Evolutionary conservation across 108 stramenopile genomes (phyloP).

Genomic region (Aurantiochytrium sp.): DNA sequence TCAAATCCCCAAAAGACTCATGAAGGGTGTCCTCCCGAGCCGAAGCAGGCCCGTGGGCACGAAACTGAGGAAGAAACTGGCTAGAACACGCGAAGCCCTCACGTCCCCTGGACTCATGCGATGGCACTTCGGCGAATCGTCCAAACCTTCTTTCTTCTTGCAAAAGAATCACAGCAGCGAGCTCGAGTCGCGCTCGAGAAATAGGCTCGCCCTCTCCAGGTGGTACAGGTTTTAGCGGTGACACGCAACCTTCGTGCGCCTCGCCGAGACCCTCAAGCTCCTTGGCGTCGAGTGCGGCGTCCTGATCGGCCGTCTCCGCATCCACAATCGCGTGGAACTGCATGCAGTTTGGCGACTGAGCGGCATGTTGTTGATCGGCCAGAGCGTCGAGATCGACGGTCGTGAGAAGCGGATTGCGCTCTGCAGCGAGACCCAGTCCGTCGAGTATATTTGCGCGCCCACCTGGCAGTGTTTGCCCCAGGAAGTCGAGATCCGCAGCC

Average conservation of each 20-base stretch:
- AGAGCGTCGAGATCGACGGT: not conserved
- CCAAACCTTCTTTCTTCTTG: not conserved
- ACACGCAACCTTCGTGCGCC: not conserved
- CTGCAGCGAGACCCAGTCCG: not conserved
- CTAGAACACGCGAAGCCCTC: too few species aligned
- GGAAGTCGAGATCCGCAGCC: not conserved
- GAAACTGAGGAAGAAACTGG: not conserved
- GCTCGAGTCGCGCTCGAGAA: not conserved
- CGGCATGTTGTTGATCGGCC: not conserved
- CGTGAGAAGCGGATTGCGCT: not conserved
- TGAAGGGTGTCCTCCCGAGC: not conserved
- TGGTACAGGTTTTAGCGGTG: not conserved
- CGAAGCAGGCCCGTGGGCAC: not conserved
- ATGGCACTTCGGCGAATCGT: not conserved
- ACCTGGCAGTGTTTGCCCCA: not conserved
- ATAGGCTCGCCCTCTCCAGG: not conserved
- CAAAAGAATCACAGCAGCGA: not conserved
- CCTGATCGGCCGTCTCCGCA: not conserved
- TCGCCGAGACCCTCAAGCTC: too few species aligned
- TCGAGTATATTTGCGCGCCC: not conserved
- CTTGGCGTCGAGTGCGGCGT: not conserved
- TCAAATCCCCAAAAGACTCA: too few species aligned
- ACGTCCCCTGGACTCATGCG: too few species aligned
- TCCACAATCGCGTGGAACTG: not conserved
- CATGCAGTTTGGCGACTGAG: not conserved